These are phyloP conservation scores for Coemansia asiatica DNA, from an alignment of 192 early-diverging fungal genomes.

Conservation along the genomic window DNA sequence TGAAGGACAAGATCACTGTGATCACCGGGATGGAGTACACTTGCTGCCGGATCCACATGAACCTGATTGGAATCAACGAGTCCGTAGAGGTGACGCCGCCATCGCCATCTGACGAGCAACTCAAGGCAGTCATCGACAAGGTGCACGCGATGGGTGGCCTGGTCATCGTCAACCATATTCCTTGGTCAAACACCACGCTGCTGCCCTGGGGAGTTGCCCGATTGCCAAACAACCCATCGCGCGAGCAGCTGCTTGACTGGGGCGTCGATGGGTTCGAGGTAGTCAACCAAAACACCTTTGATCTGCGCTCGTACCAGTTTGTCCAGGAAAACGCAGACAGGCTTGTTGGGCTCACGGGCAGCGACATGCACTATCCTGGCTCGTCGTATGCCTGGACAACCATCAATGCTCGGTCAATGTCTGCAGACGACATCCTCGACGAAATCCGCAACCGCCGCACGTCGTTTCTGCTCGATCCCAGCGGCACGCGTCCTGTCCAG, in stretches of 20 bases:
- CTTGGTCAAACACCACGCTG: slow-evolving; percentile 70
- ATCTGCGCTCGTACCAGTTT: slow-evolving; percentile 59
- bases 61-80: slow-evolving; percentile 68
- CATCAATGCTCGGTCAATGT: slow-evolving; percentile 43
- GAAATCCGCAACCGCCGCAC: slow-evolving; percentile 57
- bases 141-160: slow-evolving; percentile 67
- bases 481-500: slow-evolving; percentile 55
- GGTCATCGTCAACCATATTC: slow-evolving; percentile 77
- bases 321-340: slow-evolving; percentile 35
- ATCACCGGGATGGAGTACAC: slow-evolving; percentile 52
- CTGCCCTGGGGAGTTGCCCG: slow-evolving; percentile 58
- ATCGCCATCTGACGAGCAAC: slow-evolving; percentile 58
- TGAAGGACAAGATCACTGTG: slow-evolving; percentile 27
- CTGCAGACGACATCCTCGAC: slow-evolving; percentile 48
- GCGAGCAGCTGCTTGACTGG: slow-evolving; percentile 59
- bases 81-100: slow-evolving; percentile 56
- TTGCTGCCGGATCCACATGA: slow-evolving; percentile 63
- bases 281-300: slow-evolving; percentile 62
- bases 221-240: slow-evolving; percentile 63
- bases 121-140: slow-evolving; percentile 58
- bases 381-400: slow-evolving; percentile 60
- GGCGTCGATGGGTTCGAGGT: slow-evolving; percentile 76
- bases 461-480: slow-evolving; percentile 60
- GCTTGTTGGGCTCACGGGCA: slow-evolving; percentile 58
- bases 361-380: slow-evolving; percentile 62